Percentiles rank a stretch among this genome's conserved stretches.
Conservation (phyloP, 1,284 basidiomycete species). For the Leccinum olivaceoglutinosum region DNA sequence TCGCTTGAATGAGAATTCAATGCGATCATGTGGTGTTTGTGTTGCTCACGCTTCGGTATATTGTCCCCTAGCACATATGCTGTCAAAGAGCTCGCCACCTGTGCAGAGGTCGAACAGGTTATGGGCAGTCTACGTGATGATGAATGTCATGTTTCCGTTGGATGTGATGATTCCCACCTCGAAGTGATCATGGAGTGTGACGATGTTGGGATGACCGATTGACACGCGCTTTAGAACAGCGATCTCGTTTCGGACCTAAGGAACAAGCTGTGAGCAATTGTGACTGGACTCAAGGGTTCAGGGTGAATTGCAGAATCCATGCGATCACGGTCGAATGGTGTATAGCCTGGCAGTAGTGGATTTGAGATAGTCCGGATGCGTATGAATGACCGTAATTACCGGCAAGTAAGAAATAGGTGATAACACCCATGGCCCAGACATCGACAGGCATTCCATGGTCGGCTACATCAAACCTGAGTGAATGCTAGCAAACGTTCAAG, state of each 20-base stretch:
- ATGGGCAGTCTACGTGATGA: conserved; percentile 66
- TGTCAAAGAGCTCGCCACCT: conserved; percentile 96
- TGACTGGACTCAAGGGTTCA: conserved; percentile 11
- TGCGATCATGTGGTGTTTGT: conserved; percentile 3
- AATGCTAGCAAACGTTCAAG: background rate
- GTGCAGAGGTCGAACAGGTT: conserved; percentile 97
- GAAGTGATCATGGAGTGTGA: conserved; percentile 94
- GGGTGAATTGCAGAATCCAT: conserved; percentile 2
- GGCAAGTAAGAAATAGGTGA: conserved; percentile 92
- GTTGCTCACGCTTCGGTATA: conserved; percentile 84
- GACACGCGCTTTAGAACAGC: conserved; percentile 92
- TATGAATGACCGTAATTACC: conserved; percentile 26
- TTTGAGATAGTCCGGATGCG: conserved; percentile 2
- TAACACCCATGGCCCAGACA: conserved; percentile 96
- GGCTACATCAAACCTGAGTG: conserved; percentile 36
- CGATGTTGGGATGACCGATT: conserved; percentile 84
- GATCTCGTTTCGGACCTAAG: conserved; percentile 93
- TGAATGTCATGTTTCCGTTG: conserved; percentile 1
- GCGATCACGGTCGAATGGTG: conserved; percentile 35
- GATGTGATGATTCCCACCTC: conserved; percentile 52
- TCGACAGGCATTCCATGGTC: conserved; percentile 97
- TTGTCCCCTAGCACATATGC: conserved; percentile 96
- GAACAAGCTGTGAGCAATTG: conserved; percentile 7
- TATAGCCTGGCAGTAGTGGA: too few species aligned
- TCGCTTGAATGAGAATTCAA: conserved; percentile 2